These are phyloP conservation scores for Solidago caesia DNA, from an alignment of 129 eudicot species.

Conservation along the genomic window DNA sequence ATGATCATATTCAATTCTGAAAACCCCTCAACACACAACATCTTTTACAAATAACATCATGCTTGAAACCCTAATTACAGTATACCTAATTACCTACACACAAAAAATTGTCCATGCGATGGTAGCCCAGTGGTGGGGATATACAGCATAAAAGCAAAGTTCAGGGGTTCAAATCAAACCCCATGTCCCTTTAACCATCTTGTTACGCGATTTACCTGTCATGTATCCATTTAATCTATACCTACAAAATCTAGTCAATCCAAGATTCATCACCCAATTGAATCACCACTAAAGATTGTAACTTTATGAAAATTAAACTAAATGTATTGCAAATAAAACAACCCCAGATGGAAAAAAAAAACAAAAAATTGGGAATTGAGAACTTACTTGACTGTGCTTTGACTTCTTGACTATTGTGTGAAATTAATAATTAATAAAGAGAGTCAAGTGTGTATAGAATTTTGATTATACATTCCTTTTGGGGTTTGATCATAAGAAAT, in stretches of 20 bases:
- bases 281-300: constrained; percentile 12
- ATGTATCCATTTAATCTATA: neutral
- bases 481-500: constrained; percentile 24
- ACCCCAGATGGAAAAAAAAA: neutral
- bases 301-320: constrained; percentile 15
- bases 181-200: no score
- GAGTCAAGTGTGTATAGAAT: constrained; percentile 18
- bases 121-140: no score
- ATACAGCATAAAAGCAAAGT: neutral
- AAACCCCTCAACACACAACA: neutral
- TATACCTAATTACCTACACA: neutral
- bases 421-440: constrained; percentile 5
- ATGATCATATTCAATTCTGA: constrained; percentile 15
- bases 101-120: neutral
- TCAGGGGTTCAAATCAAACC: no score
- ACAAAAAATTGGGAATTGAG: constrained; percentile 16
- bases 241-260: neutral
- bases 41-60: constrained; percentile 1
- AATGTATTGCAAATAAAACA: neutral
- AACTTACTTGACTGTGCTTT: constrained; percentile 33
- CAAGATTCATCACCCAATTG: constrained; percentile 10
- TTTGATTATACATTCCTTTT: constrained; percentile 22
- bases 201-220: no score
- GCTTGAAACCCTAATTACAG: constrained; percentile 19
- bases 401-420: constrained; percentile 32